Evolutionary conservation across 1,284 basidiomycete genomes (phyloP), one percentile per base, ranked within the genome.

Genomic region (Volvariella surrecta): DNA sequence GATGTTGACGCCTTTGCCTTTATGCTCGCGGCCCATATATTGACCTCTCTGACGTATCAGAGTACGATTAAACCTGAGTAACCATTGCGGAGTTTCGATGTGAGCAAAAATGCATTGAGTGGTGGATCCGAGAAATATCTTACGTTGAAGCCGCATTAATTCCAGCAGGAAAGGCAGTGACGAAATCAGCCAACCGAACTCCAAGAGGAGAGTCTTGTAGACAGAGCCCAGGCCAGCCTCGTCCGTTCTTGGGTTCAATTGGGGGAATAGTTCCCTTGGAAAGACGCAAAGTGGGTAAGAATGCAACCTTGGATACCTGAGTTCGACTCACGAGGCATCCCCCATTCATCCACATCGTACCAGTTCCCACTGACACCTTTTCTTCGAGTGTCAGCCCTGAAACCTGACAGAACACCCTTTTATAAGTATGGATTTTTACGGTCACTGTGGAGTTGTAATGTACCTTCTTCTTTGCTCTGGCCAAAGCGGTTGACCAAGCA

Each of bases 1-100:
- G 38, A 83, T 70, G 54, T 94, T 75, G 45, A 84, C 81, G 35
- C 91, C 91, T 58, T 93, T 91, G 32, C 74, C 81, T 48, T 73
- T 71, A 62, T 83, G 80, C 62, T 95, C 90, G 37, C 68, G 57
- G 22, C 88, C 90, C 75, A 93, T 82, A 42, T 76, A 82, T 8
- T 74, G 53, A 13, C 87, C 89, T 22, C 90, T 79, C 15, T 68
- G 59, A 47, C 85, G 82, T 37, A 91, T 79, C 30, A 92, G 62
- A 3, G 60, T 60, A 15, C 76, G 74, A 49, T 79, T 81, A 65
- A 74, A 80, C 11, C 73, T 76, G 47, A 3, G 20, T 22, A 43
- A 42, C 32, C 28, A 15, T 42, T n/a, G n/a, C n/a, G n/a, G n/a
- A n/a, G n/a, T n/a, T n/a, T n/a, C n/a, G n/a, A n/a, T n/a, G n/a